Conservation (phyloP, 352 stramenopile genomes). For the Elongisporangium prolatum region DNA sequence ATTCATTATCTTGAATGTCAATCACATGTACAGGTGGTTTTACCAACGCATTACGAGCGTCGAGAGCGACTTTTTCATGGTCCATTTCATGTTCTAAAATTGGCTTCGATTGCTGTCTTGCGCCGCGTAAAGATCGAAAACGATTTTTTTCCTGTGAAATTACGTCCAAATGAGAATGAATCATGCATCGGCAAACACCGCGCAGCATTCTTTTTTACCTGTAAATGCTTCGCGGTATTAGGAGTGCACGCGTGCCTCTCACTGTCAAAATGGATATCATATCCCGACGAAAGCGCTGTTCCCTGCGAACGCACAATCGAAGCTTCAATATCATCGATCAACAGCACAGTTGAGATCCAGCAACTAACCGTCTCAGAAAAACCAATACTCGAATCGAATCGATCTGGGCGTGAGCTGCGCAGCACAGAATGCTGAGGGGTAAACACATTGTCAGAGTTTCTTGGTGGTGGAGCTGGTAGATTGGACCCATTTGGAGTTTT, state of each 20-base stretch:
- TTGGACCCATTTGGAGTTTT: not conserved
- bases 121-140: not conserved
- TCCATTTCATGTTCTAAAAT: not conserved
- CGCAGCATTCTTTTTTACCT: constrained; percentile 26
- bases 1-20: constrained; percentile 15
- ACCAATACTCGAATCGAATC: constrained; percentile 8
- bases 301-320: constrained; percentile 12
- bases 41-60: constrained; percentile 7
- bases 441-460: not conserved
- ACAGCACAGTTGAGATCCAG: not conserved
- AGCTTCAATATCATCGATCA: not conserved
- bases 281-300: constrained; percentile 60
- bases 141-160: not conserved
- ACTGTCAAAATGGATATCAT: constrained; percentile 63
- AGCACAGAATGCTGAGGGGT: not conserved
- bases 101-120: not conserved
- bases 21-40: constrained; percentile 1
- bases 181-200: not conserved
- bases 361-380: constrained; percentile 28
- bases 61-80: constrained; percentile 4
- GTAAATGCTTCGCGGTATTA: constrained; percentile 66
- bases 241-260: constrained; percentile 46
- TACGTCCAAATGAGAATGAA: not conserved
- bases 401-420: not conserved
- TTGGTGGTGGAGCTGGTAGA: not conserved